Conservation (phyloP, 2,329 filamentous ascomycete species). For the Dendrostoma leiphaemia region DNA sequence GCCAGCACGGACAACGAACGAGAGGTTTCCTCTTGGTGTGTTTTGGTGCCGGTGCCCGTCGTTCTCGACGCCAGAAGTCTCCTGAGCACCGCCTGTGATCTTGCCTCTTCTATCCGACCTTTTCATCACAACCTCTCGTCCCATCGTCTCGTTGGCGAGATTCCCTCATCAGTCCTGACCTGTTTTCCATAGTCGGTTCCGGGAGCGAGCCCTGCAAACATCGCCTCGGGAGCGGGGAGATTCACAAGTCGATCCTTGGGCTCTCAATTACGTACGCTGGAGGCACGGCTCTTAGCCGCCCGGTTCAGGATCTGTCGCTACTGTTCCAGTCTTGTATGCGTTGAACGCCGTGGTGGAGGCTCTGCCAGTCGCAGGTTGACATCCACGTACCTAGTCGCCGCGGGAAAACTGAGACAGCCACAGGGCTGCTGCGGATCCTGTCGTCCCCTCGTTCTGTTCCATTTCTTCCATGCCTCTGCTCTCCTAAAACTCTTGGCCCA, state of each 20-base stretch:
- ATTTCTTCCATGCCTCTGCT: background rate
- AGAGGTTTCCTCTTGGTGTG: background rate
- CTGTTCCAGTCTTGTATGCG: background rate
- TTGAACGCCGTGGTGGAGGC: background rate
- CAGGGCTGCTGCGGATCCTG: background rate
- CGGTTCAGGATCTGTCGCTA: conserved; percentile 4
- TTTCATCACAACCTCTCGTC: background rate
- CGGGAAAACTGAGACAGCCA: background rate
- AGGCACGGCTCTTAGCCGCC: conserved; percentile 17
- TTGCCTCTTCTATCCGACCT: background rate
- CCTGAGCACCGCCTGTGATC: background rate
- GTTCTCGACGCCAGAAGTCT: background rate
- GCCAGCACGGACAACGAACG: background rate
- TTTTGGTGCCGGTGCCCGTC: background rate
- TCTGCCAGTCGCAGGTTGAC: conserved; percentile 11
- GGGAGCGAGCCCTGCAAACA: no score
- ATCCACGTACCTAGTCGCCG: conserved; percentile 3
- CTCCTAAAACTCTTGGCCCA: conserved; percentile 5
- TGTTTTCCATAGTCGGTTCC: no score
- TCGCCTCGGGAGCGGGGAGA: no score
- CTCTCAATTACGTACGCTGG: conserved; percentile 9
- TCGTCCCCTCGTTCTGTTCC: background rate
- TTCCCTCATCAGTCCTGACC: background rate
- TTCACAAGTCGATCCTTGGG: background rate
- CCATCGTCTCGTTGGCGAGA: background rate